These are phyloP conservation scores for Claviceps pazoutovae DNA, from an alignment of 2,329 filamentous ascomycete genomes.

Conservation along the genomic window DNA sequence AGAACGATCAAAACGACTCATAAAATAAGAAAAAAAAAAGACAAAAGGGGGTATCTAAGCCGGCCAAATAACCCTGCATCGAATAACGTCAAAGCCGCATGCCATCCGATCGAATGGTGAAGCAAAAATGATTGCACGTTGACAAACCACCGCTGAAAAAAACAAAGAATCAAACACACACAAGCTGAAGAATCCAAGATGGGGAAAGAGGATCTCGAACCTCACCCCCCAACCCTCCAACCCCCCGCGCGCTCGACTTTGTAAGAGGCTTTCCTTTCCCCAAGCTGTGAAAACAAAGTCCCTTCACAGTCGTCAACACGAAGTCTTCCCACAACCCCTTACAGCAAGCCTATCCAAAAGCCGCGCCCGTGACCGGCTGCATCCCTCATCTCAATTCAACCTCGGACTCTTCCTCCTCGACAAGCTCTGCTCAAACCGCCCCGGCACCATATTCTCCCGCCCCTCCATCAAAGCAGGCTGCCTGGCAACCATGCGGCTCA, in stretches of 20 bases:
- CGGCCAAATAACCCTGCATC: conserved; percentile 2
- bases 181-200: background rate
- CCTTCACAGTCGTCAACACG: too few species aligned
- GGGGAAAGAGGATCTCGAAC: background rate
- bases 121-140: background rate
- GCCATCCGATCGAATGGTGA: background rate
- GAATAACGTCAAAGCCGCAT: background rate
- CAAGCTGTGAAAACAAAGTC: too few species aligned
- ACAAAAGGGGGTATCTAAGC: conserved; percentile 7
- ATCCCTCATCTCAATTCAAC: conserved; percentile 21
- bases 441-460: conserved; percentile 35
- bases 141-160: background rate
- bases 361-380: too few species aligned
- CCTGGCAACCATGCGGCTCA: conserved; percentile 17
- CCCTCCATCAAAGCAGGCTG: conserved; percentile 26
- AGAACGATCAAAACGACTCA: too few species aligned
- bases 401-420: conserved; percentile 42
- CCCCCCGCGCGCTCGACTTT: too few species aligned
- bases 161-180: background rate
- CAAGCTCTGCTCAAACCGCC: conserved; percentile 30
- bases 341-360: too few species aligned
- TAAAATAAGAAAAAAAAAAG: background rate
- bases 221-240: too few species aligned
- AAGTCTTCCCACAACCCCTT: too few species aligned
- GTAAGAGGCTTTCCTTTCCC: too few species aligned